A percentile compares a stretch with the other conserved stretches of the same genome.
Conservation (phyloP, 345 rosid species). For the Abelmoschus esculentus region DNA sequence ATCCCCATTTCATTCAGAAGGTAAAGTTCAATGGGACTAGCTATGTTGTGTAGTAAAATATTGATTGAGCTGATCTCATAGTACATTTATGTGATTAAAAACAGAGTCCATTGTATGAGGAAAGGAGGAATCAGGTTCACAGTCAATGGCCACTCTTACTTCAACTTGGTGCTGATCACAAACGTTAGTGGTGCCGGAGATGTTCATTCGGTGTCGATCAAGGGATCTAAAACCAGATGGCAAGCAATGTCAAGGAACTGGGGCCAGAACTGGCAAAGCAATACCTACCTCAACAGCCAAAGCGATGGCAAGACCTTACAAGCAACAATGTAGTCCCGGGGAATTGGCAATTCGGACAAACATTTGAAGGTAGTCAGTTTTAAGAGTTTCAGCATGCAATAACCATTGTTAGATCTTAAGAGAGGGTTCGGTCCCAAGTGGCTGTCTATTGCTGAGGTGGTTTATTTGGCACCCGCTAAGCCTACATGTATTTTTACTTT, state of each 20-base stretch:
- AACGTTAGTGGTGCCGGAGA: slow-evolving; percentile 81
- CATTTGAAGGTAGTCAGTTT: slow-evolving; percentile 15
- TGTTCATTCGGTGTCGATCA: slow-evolving; percentile 27
- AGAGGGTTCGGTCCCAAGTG: too few relatives aligned
- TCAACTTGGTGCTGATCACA: slow-evolving; percentile 61
- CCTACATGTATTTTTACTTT: too few relatives aligned
- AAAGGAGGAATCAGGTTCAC: slow-evolving; percentile 70
- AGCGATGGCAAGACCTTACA: slow-evolving; percentile 47
- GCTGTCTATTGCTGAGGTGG: too few relatives aligned
- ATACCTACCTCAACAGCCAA: slow-evolving; percentile 56
- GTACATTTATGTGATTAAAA: too few relatives aligned
- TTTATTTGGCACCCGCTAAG: too few relatives aligned
- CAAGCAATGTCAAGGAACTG: slow-evolving; percentile 72
- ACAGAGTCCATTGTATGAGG: slow-evolving; percentile 51
- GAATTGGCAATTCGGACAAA: slow-evolving; percentile 73
- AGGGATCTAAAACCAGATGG: slow-evolving; percentile 69
- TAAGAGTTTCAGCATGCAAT: too few relatives aligned
- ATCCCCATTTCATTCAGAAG: slow-evolving; percentile 62
- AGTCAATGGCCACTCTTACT: slow-evolving; percentile 72
- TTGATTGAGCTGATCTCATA: too few relatives aligned
- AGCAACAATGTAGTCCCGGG: slow-evolving; percentile 54
- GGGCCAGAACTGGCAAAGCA: slow-evolving; percentile 85
- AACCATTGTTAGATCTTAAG: too few relatives aligned
- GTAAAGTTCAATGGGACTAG: slow-evolving; percentile 21
- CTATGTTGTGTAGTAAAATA: too few relatives aligned